phyloP scores from a whole-genome alignment of 305 asterid genomes.

The Solanum chacoense region DNA sequence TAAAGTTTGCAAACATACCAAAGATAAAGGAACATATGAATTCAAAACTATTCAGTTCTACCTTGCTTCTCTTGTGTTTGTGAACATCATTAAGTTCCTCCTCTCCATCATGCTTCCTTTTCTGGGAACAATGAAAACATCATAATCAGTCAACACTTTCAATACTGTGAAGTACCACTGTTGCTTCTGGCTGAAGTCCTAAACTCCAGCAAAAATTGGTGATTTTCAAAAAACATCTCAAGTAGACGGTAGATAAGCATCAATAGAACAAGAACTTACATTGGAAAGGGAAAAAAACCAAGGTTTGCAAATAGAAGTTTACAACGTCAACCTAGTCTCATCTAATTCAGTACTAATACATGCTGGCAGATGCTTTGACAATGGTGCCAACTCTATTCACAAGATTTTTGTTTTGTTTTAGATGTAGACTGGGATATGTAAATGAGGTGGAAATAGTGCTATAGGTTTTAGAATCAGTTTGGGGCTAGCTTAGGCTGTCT shows the following conservation, averaged over 20 bases:
- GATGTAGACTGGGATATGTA: not conserved
- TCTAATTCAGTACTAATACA: not conserved
- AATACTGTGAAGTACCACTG: not conserved
- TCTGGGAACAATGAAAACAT: conserved; percentile 33
- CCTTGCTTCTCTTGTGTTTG: conserved; percentile 96
- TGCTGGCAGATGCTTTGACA: not conserved
- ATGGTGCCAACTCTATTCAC: not conserved
- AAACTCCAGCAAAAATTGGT: not conserved
- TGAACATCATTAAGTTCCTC: conserved; percentile 61
- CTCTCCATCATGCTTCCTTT: conserved; percentile 87
- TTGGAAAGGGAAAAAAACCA: not conserved
- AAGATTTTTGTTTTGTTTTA: not conserved
- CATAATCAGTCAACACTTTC: not conserved
- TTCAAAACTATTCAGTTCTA: conserved; percentile 18
- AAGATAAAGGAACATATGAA: conserved; percentile 2
- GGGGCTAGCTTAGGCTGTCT: not conserved
- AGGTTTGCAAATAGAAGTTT: not conserved
- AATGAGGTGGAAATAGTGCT: not conserved
- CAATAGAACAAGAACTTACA: not conserved
- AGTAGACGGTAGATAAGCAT: not conserved
- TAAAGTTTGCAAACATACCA: not conserved
- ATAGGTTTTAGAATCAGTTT: not conserved
- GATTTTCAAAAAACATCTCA: not conserved
- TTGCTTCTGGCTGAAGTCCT: not conserved
- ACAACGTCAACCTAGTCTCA: not conserved